phyloP scores from a whole-genome alignment of 2,329 filamentous ascomycete species.

The Aciculosporium take region DNA sequence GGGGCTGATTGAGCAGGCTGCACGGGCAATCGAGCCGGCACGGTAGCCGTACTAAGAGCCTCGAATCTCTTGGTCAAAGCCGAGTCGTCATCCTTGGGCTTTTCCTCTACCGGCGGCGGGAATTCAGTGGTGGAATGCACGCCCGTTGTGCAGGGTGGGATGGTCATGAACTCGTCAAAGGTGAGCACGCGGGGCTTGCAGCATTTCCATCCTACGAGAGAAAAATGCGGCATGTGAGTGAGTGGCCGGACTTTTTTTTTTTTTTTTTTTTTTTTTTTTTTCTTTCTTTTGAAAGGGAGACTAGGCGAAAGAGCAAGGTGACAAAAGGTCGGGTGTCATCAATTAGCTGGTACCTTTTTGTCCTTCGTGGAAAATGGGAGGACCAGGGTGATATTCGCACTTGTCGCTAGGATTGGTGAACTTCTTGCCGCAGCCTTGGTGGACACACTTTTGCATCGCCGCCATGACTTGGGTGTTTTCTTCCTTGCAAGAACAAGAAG shows the following conservation, averaged over 20 bases:
- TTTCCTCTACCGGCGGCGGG: slow-evolving; percentile 48
- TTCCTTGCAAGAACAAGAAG: neutral
- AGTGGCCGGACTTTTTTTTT: neutral
- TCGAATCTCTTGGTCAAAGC: slow-evolving; percentile 33
- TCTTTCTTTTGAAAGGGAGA: too few species aligned
- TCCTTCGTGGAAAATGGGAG: slow-evolving; percentile 91
- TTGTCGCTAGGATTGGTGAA: slow-evolving; percentile 71
- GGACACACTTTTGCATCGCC: slow-evolving; percentile 81
- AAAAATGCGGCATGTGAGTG: neutral
- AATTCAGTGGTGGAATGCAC: slow-evolving; percentile 79
- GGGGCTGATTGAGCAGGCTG: slow-evolving; percentile 32
- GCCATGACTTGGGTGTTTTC: slow-evolving; percentile 4
- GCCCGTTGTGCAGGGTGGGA: slow-evolving; percentile 83
- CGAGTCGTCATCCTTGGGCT: slow-evolving; percentile 28
- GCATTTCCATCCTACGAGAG: slow-evolving; percentile 77
- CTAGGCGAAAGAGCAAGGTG: neutral
- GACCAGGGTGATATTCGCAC: slow-evolving; percentile 85
- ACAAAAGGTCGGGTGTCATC: neutral
- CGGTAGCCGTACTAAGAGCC: slow-evolving; percentile 29
- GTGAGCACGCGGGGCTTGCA: slow-evolving; percentile 94
- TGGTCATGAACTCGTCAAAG: slow-evolving; percentile 93
- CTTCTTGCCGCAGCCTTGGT: slow-evolving; percentile 85
- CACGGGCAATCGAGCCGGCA: slow-evolving; percentile 26
- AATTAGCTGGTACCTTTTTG: slow-evolving; percentile 62
- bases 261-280: neutral